Evolutionary conservation across 179 eudicot genomes (phyloP), one percentile per base, ranked within the genome.

Genomic region (Drosera spatulata): DNA sequence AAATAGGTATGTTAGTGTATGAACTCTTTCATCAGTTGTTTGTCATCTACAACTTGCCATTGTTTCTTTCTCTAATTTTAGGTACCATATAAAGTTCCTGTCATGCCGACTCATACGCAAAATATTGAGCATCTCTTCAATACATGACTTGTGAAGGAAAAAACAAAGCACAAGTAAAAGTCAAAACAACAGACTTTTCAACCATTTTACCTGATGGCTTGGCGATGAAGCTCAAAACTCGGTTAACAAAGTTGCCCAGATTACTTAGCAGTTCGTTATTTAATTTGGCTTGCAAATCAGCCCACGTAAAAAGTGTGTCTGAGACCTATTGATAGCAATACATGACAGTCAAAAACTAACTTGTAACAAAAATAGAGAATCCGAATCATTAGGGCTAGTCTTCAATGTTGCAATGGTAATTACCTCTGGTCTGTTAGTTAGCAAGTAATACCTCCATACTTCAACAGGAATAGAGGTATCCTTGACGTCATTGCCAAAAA

Each of bases 361-460:
- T 53, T 42, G 22, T 13, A 53, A 53, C 3, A 41, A 39, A 43
- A 5, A 61, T 2, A 42, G 22, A 7, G 44, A 41, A 9, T 38
- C 52, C 37, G 48, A 42, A 7, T 46, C n/a, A 38, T 58, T 14
- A 7, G 4, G 48, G 38, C 22, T 42, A 14, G 38, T 6, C 15
- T 10, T 43, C 58, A 58, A 45, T 47, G 10, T 33, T 3, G 40
- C 33, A 51, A 42, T 58, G 50, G 56, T 41, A 65, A 61, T 46
- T 49, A 89, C 99, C 97, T 93, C 99, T 58, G 99, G 99, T 69
- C 97, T 79, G 69, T 93, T 93, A 14, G 96, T 83, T 51, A 93
- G 74, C 80, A 93, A 65, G 72, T 93, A 93, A 67, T 93, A 93
- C 80, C 99, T 77, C 99, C 99, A 93, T 42, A 93, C 99, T 80